Evolutionary conservation across 2,329 filamentous ascomycete species (phyloP).

Genomic region (Colletotrichum coccodes): DNA sequence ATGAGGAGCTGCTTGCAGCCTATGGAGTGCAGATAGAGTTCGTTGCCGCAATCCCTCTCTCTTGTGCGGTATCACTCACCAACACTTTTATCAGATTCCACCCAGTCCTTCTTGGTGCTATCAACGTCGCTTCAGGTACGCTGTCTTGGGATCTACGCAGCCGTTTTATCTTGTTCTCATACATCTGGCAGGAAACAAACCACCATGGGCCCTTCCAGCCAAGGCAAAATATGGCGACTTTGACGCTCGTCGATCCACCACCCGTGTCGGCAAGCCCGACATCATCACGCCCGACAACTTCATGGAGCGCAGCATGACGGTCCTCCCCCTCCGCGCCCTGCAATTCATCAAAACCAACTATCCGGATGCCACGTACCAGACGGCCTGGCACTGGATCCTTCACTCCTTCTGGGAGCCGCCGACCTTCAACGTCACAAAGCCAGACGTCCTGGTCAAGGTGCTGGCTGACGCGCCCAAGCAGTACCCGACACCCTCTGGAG

Average conservation of each 20-base stretch:
- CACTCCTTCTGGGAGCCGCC: slow-evolving; percentile 70
- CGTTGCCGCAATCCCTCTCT: slow-evolving; percentile 38
- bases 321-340: slow-evolving; percentile 72
- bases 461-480: slow-evolving; percentile 42
- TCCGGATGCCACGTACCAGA: slow-evolving; percentile 58
- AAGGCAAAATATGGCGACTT: slow-evolving; percentile 68
- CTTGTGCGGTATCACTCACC: not conserved
- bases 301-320: slow-evolving; percentile 52
- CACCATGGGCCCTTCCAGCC: slow-evolving; percentile 76
- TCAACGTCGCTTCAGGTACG: slow-evolving; percentile 68
- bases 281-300: slow-evolving; percentile 54
- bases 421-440: slow-evolving; percentile 68
- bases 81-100: slow-evolving; percentile 61
- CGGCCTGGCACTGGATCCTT: slow-evolving; percentile 65
- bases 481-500: slow-evolving; percentile 17
- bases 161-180: not conserved
- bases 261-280: slow-evolving; percentile 48
- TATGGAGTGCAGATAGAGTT: slow-evolving; percentile 75
- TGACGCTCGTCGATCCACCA: slow-evolving; percentile 53
- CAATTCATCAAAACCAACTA: slow-evolving; percentile 72
- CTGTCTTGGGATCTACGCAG: not conserved
- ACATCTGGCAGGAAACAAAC: slow-evolving; percentile 69
- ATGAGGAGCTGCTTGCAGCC: slow-evolving; percentile 62
- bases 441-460: slow-evolving; percentile 58
- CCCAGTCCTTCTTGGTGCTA: slow-evolving; percentile 77